Conservation (phyloP, 305 asterid genomes). For the Fraxinus greggii region DNA sequence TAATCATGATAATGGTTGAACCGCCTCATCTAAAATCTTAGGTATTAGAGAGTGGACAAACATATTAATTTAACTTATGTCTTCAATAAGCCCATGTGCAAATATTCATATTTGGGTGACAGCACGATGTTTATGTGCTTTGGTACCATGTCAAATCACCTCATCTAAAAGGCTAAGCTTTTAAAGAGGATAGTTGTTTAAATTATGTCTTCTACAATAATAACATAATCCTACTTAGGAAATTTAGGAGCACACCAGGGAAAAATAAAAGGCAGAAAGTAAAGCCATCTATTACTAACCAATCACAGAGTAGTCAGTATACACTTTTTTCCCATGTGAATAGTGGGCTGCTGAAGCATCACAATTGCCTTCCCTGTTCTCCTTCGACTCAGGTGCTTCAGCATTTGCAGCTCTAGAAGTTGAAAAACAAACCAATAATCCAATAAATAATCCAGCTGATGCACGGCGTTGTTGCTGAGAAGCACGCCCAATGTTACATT, state of each 20-base stretch:
- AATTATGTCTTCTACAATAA: neutral
- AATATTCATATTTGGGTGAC: neutral
- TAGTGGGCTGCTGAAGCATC: slow-evolving; percentile 28
- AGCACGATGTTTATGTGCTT: neutral
- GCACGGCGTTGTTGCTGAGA: slow-evolving; percentile 42
- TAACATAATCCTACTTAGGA: neutral
- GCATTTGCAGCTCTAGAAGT: slow-evolving; percentile 56
- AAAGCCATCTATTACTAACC: slow-evolving; percentile 47
- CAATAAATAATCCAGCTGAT: slow-evolving; percentile 48
- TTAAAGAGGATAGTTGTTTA: neutral
- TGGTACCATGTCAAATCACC: neutral
- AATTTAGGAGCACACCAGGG: neutral
- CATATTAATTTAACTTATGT: neutral
- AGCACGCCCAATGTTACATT: slow-evolving; percentile 32
- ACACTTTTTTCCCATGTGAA: slow-evolving; percentile 61
- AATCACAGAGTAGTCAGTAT: slow-evolving; percentile 64
- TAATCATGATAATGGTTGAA: neutral
- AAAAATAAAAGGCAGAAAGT: slow-evolving; percentile 13
- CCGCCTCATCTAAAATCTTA: neutral
- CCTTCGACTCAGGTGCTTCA: slow-evolving; percentile 44
- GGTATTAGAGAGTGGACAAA: neutral
- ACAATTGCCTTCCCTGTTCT: slow-evolving; percentile 30
- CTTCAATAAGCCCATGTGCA: neutral
- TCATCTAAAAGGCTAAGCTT: neutral
- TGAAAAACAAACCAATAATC: slow-evolving; percentile 60